A percentile compares a stretch with the other conserved stretches of the same genome.
Evolutionary conservation across 345 rosid species (phyloP).

Genomic region (Bruguiera gymnorhiza): DNA sequence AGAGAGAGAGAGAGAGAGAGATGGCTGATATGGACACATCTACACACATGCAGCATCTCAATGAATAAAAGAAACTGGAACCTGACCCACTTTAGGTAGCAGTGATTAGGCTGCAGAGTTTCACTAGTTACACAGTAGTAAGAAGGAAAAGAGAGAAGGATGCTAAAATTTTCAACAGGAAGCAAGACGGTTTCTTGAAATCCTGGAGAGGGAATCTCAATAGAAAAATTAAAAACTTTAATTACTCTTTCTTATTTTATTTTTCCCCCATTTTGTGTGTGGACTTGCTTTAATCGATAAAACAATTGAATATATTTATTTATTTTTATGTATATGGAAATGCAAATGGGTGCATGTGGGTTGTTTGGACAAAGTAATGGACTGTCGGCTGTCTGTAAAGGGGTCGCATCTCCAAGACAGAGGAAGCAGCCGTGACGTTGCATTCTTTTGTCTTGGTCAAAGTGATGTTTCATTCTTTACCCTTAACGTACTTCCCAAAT

Average conservation of each 20-base stretch:
- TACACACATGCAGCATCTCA: constrained; percentile 17
- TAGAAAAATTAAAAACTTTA: background rate
- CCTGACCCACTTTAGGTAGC: constrained; percentile 22
- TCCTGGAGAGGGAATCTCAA: constrained; percentile 19
- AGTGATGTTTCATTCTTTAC: background rate
- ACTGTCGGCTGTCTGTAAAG: constrained; percentile 35
- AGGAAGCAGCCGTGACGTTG: background rate
- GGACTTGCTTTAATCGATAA: background rate
- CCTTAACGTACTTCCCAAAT: too few species aligned
- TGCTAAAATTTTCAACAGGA: too few species aligned
- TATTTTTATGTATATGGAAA: background rate
- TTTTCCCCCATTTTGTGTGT: background rate
- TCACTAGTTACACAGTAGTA: background rate
- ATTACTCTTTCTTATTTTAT: too few species aligned
- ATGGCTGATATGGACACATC: constrained; percentile 22
- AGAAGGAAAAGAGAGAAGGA: background rate
- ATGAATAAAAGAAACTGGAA: constrained; percentile 4
- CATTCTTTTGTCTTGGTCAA: too few species aligned
- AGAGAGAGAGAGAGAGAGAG: background rate
- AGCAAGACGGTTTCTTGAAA: constrained; percentile 10
- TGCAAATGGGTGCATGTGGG: constrained; percentile 41
- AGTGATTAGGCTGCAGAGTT: constrained; percentile 13
- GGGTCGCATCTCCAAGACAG: constrained; percentile 22
- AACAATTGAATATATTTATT: background rate
- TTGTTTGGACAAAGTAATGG: constrained; percentile 24